Evolutionary conservation across 305 asterid genomes (phyloP).

Genomic region (Rubia tinctorum): DNA sequence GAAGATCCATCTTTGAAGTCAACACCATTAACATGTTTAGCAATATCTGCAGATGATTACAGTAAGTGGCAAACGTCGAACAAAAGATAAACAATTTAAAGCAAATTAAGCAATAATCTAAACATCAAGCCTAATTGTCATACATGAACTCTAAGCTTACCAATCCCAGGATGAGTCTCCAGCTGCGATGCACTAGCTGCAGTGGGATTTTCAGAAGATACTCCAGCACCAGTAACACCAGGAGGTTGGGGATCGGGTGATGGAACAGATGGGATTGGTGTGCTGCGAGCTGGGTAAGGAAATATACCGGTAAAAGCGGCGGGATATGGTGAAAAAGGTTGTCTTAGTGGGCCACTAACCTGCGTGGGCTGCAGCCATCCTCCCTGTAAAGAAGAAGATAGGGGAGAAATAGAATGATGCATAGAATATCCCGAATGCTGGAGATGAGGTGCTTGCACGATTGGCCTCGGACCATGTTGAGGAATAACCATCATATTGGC

Average conservation of each 20-base stretch:
- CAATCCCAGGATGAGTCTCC: conserved; percentile 71
- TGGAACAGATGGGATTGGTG: conserved; percentile 44
- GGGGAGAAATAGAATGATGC: conserved; percentile 54
- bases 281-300: conserved; percentile 47
- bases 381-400: conserved; percentile 57
- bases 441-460: conserved; percentile 42
- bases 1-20: conserved; percentile 45
- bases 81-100: conserved; percentile 8
- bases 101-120: conserved; percentile 4
- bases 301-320: conserved; percentile 52
- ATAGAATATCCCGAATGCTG: conserved; percentile 57
- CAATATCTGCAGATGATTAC: conserved; percentile 38
- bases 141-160: conserved; percentile 37
- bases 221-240: conserved; percentile 58
- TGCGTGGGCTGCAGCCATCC: conserved; percentile 83
- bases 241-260: conserved; percentile 76
- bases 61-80: background rate
- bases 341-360: conserved; percentile 58
- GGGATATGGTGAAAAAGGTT: conserved; percentile 71
- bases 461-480: conserved; percentile 39
- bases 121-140: conserved; percentile 13
- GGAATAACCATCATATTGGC: conserved; percentile 36
- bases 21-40: conserved; percentile 34
- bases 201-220: conserved; percentile 43
- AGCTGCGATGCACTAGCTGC: conserved; percentile 37